Evolutionary conservation across 352 stramenopile genomes (phyloP).

Genomic region (Sclerospora graminicola): DNA sequence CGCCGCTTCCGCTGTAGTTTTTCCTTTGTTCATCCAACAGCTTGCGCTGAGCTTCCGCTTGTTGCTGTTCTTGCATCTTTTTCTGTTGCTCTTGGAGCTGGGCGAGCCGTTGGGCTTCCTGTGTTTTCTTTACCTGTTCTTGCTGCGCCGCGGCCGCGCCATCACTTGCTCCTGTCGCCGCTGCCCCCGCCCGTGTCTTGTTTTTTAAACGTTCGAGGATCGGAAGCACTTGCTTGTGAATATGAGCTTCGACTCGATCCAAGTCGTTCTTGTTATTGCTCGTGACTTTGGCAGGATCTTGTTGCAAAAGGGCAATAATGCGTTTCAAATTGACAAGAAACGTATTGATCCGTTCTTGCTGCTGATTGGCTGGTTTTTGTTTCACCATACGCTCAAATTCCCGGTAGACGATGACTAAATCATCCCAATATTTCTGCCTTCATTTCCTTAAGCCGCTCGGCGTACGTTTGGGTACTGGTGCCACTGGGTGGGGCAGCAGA

Average conservation of each 20-base stretch:
- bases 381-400: conserved; percentile 82
- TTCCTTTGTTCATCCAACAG: conserved; percentile 60
- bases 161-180: conserved; percentile 6
- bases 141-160: conserved; percentile 26
- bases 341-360: conserved; percentile 74
- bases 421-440: conserved; percentile 79
- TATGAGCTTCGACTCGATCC: conserved; percentile 72
- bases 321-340: conserved; percentile 74
- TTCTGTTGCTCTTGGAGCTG: conserved; percentile 59
- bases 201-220: conserved; percentile 69
- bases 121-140: conserved; percentile 53
- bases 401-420: conserved; percentile 73
- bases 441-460: conserved; percentile 61
- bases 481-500: too few species aligned
- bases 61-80: conserved; percentile 58
- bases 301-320: conserved; percentile 69
- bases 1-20: conserved; percentile 53
- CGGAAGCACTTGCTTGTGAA: conserved; percentile 75
- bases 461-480: conserved; percentile 38
- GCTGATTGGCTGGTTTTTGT: conserved; percentile 65
- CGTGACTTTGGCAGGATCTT: conserved; percentile 67
- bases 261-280: conserved; percentile 72
- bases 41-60: conserved; percentile 52
- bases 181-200: conserved; percentile 34
- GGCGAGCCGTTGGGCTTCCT: conserved; percentile 43